Evolutionary conservation across 2,329 filamentous ascomycete genomes (phyloP).

Genomic region (Ceratocystis ficicola): DNA sequence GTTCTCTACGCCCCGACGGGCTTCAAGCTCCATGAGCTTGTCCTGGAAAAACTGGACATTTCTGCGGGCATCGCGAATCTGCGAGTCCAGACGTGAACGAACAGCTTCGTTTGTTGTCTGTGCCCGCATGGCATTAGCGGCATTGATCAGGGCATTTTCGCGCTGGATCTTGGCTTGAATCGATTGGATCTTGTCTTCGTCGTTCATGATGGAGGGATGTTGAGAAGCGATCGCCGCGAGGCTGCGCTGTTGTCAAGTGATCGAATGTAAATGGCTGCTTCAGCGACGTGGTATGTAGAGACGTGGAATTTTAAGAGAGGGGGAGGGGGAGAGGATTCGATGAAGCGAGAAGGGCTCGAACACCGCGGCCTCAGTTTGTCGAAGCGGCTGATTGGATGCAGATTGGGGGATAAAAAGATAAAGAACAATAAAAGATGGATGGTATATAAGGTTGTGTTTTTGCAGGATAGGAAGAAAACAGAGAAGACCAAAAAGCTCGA

Average conservation of each 20-base stretch:
- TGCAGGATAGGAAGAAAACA: no score
- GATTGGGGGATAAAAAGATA: not conserved
- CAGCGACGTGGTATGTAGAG: not conserved
- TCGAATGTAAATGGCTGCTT: not conserved
- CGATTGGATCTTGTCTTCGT: conserved; percentile 56
- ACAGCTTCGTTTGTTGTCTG: conserved; percentile 90
- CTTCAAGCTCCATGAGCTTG: conserved; percentile 74
- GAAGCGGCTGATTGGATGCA: not conserved
- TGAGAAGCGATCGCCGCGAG: not conserved
- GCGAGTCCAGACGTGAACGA: conserved; percentile 77
- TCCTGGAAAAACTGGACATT: conserved; percentile 96
- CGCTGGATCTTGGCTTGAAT: conserved; percentile 96
- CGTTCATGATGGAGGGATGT: conserved; percentile 42
- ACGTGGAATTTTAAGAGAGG: not conserved
- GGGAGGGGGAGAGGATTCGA: not conserved
- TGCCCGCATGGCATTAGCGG: conserved; percentile 86
- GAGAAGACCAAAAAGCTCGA: not conserved
- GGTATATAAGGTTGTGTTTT: not conserved
- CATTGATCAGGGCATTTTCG: conserved; percentile 88
- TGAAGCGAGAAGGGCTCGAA: not conserved
- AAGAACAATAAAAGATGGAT: conserved; percentile 1
- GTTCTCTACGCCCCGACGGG: conserved; percentile 59
- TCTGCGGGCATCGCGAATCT: conserved; percentile 83
- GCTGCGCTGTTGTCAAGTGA: conserved; percentile 2
- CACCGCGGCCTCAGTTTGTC: not conserved